Percentiles rank a stretch among this genome's conserved stretches.
These are phyloP conservation scores for Margaritispora aquatica DNA, from an alignment of 495 filamentous ascomycete genomes.

Conservation along the genomic window DNA sequence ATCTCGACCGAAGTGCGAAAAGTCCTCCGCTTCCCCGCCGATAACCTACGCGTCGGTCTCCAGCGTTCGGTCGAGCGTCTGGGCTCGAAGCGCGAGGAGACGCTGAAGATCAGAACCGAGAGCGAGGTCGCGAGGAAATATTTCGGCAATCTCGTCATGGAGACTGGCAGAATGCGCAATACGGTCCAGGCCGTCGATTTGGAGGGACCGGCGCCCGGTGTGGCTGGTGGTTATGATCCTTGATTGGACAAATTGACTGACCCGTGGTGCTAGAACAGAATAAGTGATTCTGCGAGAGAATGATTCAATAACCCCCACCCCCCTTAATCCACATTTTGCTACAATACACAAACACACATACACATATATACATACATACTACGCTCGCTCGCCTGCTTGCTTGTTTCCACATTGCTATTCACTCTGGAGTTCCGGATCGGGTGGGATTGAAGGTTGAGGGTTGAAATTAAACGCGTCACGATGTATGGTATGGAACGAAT, in stretches of 20 bases:
- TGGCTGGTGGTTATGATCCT: constrained; percentile 12
- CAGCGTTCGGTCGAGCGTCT: constrained; percentile 80
- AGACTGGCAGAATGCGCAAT: constrained; percentile 62
- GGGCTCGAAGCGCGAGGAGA: constrained; percentile 68
- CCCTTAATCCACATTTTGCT: not conserved
- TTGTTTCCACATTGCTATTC: too few species aligned
- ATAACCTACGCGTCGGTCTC: constrained; percentile 71
- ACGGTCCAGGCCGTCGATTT: constrained; percentile 51
- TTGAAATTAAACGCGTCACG: too few species aligned
- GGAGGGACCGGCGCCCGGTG: constrained; percentile 22
- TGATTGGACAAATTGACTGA: constrained; percentile 2
- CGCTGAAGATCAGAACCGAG: constrained; percentile 64
- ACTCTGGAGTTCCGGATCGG: too few species aligned
- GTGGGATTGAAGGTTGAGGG: too few species aligned
- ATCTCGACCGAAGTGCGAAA: constrained; percentile 79
- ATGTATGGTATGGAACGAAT: too few species aligned
- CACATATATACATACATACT: too few species aligned
- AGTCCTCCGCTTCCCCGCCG: constrained; percentile 77
- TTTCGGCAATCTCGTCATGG: constrained; percentile 77
- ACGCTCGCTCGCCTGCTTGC: too few species aligned
- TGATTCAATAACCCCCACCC: not conserved
- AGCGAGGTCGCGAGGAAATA: constrained; percentile 76
- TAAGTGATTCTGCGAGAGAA: too few species aligned
- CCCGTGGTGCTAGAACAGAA: too few species aligned
- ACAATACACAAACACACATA: too few species aligned